Conservation (phyloP, 2,329 filamentous ascomycete species). For the Aspergillus pseudoterreus region DNA sequence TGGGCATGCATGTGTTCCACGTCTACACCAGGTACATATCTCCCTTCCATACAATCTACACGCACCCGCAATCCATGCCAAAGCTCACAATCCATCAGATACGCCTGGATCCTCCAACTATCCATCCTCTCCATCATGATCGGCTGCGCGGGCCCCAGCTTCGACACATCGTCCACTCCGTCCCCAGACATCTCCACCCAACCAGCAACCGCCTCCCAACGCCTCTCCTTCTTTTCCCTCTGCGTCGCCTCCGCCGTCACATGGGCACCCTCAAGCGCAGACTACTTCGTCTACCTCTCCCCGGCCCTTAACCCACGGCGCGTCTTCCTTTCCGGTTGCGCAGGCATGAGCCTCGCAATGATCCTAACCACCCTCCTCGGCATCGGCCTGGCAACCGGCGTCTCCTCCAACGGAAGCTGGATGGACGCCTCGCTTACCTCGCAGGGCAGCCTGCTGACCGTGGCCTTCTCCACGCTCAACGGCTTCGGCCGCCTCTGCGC, state of each 20-base stretch:
- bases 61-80: neutral
- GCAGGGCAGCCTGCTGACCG: constrained; percentile 34
- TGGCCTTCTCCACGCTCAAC: constrained; percentile 33
- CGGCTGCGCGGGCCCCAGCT: constrained; percentile 37
- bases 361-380: constrained; percentile 34
- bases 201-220: constrained; percentile 24
- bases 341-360: constrained; percentile 29
- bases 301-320: constrained; percentile 28
- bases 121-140: constrained; percentile 35
- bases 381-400: constrained; percentile 38
- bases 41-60: neutral
- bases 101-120: constrained; percentile 10
- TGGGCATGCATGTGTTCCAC: constrained; percentile 40
- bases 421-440: constrained; percentile 25
- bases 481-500: constrained; percentile 41
- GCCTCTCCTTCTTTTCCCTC: constrained; percentile 32
- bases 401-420: constrained; percentile 23
- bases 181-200: constrained; percentile 16
- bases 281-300: constrained; percentile 43
- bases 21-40: constrained; percentile 32
- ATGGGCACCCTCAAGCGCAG: constrained; percentile 32
- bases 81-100: constrained; percentile 12
- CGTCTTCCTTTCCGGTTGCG: constrained; percentile 34
- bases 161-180: constrained; percentile 22
- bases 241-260: constrained; percentile 30